Evolutionary conservation across 1,139 yeast genomes (phyloP), one percentile per base, ranked within the genome.

Genomic region (Suhomyces maxii): DNA sequence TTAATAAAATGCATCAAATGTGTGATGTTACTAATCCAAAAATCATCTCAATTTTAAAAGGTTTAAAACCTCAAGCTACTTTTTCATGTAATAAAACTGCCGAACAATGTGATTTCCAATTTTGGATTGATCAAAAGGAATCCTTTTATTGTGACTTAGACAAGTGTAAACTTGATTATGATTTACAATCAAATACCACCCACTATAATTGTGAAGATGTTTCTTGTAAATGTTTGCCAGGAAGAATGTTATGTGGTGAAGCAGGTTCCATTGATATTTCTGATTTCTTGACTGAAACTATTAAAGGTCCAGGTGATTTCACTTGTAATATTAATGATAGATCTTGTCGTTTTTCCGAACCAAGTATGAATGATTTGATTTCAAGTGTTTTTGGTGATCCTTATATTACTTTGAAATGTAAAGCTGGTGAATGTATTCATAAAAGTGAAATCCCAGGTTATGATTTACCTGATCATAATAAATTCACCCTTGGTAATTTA

Each of bases 361-460:
- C 99, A 35, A 85, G 95, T 49, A 93, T 93, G 98, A 89, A 93
- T 65, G 95, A 88, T 53, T 77, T 93, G 59, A 93, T 93, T 49
- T 77, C 83, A 50, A 83, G 89, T 12, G 96, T 93, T 3, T 93
- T 93, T 68, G 99, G 99, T 12, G 99, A 93, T 62, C 89, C 91
- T 1, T 80, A 82, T 57, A 93, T 93, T 58, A 86, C 93, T 1
- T 71, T 93, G 47, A 75, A 79, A 42, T 93, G 99, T 67, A 68
- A 71, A 11, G 82, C 96, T 1, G 93, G 96, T 43, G 99, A 93
- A 65, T 93, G 99, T 73, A 59, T 93, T 34, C 98, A 93, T 63
- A 83, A 84, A 59, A 86, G 95, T 59, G 95, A 93, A 63, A 82
- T 93, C 25, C 99, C 99, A 0, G 98, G 97, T 4, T 90, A 87